Evolutionary conservation across 2,329 filamentous ascomycete species (phyloP).

Genomic region (Neurospora sp.): DNA sequence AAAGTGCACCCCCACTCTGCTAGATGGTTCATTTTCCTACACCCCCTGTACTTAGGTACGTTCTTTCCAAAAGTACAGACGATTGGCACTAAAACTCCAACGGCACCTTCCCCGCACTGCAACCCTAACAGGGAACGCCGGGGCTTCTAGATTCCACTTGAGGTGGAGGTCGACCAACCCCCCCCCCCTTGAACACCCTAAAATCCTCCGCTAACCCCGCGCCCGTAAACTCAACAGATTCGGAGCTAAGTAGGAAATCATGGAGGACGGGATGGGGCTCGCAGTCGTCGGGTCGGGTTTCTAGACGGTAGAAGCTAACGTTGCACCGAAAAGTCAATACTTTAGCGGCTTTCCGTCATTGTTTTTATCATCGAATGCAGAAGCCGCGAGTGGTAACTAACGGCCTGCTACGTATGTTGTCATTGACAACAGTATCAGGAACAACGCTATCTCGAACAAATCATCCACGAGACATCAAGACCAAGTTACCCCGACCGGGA

Average conservation of each 20-base stretch:
- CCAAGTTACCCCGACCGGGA: not conserved
- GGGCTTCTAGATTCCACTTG: not conserved
- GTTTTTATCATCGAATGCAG: not conserved
- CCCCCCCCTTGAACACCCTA: not conserved
- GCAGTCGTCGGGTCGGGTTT: not conserved
- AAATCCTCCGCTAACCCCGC: not conserved
- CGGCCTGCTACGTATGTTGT: not conserved
- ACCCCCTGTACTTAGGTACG: not conserved
- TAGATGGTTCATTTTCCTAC: not conserved
- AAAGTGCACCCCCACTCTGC: not conserved
- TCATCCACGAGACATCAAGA: not conserved
- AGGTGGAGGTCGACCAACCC: not conserved
- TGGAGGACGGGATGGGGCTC: not conserved
- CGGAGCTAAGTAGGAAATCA: not conserved
- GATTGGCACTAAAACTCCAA: not conserved
- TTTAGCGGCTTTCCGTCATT: not conserved
- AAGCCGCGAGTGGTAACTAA: not conserved
- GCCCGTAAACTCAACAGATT: not conserved
- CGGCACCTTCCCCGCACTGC: not conserved
- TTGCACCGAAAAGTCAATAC: not conserved
- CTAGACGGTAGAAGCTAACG: not conserved
- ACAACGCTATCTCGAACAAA: not conserved
- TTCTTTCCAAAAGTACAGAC: not conserved
- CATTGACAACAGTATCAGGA: not conserved
- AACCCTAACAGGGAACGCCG: not conserved